Base-by-base conservation (phyloP, 768 basidiomycete species). In the Chalciporus pseudorubinellus region DNA sequence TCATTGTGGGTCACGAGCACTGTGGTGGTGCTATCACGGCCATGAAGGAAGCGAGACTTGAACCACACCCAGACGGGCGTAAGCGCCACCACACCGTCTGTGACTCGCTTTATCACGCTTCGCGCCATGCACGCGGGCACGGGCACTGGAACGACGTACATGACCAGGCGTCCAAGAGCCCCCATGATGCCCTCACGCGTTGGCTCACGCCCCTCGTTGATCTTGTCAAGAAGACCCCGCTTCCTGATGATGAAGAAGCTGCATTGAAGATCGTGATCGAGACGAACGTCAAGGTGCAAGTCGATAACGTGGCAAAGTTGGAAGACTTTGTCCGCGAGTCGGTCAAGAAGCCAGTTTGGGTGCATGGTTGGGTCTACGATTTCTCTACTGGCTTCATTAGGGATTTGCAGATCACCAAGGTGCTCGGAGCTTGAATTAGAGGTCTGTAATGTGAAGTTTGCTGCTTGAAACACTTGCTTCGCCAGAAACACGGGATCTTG, bases 1-100 rank as follows among this genome's bases (percentile, higher is more conserved):
- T 85, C 60, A 72, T 94, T 60, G 89, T 87, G 43, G 92, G 92
- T 12, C 92, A 95, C 69, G 83, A 83, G 19, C 75, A 83, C 52
- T 95, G 92, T 63, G 92, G 90, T 53, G 92, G 90, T 45, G 85
- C 78, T 20, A 66, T 74, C 4, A 80, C 83, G 3, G 65, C 64
- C 16, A 19, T 64, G 50, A 46, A 45, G 0, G 47, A 40, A 29
- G 56, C 59, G 2, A 2, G 0, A 13, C 29, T 58, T 9, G 36
- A 34, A 31, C 55, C 20, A 28, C 20, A 55, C 26, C 9, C 43
- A 13, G 46, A 48, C n/a, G 18, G 38, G 6, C 2, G 26, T 24
- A 29, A 56, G 34, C 54, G 14, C 8, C 54, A 51, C 29, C 52
- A 53, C 52, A 59, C 44, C 14, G 28, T 54, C 39, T 18, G 12